Conservation (phyloP, 148 eudicot genomes). For the Diospyros kaki region DNA sequence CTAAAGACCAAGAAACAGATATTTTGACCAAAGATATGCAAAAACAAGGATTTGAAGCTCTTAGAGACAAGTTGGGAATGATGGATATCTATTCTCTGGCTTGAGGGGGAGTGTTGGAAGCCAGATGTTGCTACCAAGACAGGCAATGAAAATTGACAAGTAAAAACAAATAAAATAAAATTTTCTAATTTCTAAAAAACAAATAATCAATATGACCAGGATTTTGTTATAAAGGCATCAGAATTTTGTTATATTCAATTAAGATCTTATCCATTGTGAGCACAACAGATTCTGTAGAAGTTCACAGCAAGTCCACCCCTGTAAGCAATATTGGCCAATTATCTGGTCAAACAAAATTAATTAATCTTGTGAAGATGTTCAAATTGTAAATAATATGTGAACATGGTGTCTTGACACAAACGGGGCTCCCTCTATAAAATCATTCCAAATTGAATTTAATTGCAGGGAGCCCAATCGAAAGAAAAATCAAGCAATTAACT, state of each 20-base stretch:
- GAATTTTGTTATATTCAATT: not conserved
- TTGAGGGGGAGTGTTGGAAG: no score
- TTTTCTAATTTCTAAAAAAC: no score
- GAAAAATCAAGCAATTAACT: not conserved
- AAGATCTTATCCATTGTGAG: not conserved
- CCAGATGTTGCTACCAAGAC: no score
- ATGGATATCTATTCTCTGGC: no score
- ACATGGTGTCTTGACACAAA: constrained; percentile 1
- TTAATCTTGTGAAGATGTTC: not conserved
- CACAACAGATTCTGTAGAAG: not conserved
- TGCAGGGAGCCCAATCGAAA: not conserved
- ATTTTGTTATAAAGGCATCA: not conserved
- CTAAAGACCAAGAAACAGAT: no score
- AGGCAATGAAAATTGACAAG: no score
- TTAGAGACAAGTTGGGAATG: no score
- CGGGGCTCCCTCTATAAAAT: not conserved
- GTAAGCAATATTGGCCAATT: not conserved
- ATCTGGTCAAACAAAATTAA: not conserved
- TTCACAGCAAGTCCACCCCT: not conserved
- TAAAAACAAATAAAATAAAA: no score
- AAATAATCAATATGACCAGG: not conserved
- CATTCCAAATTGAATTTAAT: not conserved
- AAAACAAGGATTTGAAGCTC: no score
- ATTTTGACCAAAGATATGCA: no score
- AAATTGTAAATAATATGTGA: not conserved